Evolutionary conservation across 805 yeast species (phyloP), one percentile per base, ranked within the genome.

Genomic region (Jamesozyma rosinii): DNA sequence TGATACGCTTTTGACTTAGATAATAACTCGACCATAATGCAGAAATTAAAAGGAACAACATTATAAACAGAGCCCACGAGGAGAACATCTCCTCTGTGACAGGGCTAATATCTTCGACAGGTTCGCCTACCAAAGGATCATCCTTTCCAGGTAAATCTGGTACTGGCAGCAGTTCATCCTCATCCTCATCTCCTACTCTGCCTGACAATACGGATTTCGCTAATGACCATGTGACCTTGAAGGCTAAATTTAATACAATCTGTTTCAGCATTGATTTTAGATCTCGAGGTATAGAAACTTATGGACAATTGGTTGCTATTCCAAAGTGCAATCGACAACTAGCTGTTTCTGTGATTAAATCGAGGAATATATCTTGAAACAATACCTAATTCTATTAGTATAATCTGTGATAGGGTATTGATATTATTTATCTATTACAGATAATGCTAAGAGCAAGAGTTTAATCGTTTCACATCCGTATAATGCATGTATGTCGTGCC

Each of bases 21-120:
- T 84, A 90, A 65, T 90, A 92, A 26, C 95, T 82, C 3, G 96
- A 86, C 97, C 97, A 92, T 41, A 92, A 68, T 0, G 98, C 96
- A 8, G 89, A 75, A 45, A 90, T 83, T 37, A 92, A 68, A 37
- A 92, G 69, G 44, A 83, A 77, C 39, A 92, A 62, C 49, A 92
- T 71, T 46, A 92, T 94, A 64, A 88, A 89, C 26, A 92, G 67
- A 0, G 98, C 97, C 99, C 98, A 92, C 0, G 97, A 87, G 4
- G 95, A 84, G 63, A 88, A 92, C 54, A 92, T 87, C 63, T 92
- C 99, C 55, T 90, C 96, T 3, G 90, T 79, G 18, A 87, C 83
- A 0, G 97, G 96, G 56, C 85, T 87, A 5, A 81, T 72, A 26
- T 71, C 76, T 13, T 73, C 81, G 13, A 71, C 79, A 30, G 79